Evolutionary conservation across 805 yeast species (phyloP).

Genomic region (Candida multigemmis): DNA sequence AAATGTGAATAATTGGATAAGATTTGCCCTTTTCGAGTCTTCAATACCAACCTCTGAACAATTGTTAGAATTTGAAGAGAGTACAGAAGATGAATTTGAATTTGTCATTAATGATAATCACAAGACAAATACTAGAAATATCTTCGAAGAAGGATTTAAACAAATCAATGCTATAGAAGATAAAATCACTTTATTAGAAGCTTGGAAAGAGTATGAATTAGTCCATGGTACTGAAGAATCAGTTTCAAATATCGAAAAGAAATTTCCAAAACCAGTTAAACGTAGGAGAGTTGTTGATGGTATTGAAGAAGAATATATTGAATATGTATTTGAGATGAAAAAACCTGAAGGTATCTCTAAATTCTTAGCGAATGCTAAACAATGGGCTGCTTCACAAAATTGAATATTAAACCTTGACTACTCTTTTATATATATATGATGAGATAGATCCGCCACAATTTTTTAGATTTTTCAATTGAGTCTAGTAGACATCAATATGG

Average conservation of each 20-base stretch:
- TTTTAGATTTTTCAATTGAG: not conserved
- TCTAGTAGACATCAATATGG: not conserved
- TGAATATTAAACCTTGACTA: not conserved
- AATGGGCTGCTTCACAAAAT: conserved; percentile 14
- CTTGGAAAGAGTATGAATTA: conserved; percentile 57
- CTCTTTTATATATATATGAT: not conserved
- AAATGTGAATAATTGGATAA: conserved; percentile 38
- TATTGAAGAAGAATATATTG: conserved; percentile 44
- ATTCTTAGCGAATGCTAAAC: conserved; percentile 35
- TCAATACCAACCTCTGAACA: conserved; percentile 52
- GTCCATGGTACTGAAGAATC: conserved; percentile 45
- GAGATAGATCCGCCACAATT: not conserved
- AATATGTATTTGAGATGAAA: conserved; percentile 64
- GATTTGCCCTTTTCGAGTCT: conserved; percentile 64
- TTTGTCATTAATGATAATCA: conserved; percentile 44
- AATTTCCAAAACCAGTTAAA: conserved; percentile 48
- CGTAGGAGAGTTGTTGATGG: conserved; percentile 36
- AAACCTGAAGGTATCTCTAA: conserved; percentile 20
- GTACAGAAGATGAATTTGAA: conserved; percentile 42
- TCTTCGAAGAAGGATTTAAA: conserved; percentile 47
- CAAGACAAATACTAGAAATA: conserved; percentile 37
- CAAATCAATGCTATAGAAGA: conserved; percentile 21
- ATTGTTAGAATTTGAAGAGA: conserved; percentile 31
- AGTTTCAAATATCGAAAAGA: conserved; percentile 23
- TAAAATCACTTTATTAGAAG: conserved; percentile 47